Percentiles rank a stretch among this genome's conserved stretches.
phyloP scores from a whole-genome alignment of 1,284 basidiomycete genomes.

The Tilletiaria anomala region DNA sequence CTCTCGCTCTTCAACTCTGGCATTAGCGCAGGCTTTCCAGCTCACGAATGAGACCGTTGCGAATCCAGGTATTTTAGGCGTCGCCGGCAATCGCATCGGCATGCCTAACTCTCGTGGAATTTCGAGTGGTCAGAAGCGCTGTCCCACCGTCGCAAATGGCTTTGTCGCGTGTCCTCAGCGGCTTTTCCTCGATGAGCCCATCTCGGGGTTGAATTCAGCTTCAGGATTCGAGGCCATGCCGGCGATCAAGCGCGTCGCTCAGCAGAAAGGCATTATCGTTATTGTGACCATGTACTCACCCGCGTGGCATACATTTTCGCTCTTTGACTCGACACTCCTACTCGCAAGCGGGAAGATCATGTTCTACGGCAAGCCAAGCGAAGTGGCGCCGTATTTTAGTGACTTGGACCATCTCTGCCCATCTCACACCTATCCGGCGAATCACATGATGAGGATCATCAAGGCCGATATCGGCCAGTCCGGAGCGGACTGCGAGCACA shows the following conservation, averaged over 20 bases:
- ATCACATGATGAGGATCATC: constrained; percentile 30
- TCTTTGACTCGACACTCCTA: constrained; percentile 35
- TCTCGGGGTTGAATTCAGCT: constrained; percentile 28
- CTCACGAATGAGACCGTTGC: constrained; percentile 17
- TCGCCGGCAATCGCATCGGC: constrained; percentile 37
- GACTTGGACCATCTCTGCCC: constrained; percentile 14
- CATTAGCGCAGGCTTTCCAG: constrained; percentile 1
- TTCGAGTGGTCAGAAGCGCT: constrained; percentile 40
- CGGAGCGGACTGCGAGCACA: no score
- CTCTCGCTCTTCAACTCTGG: no score
- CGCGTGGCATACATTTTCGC: constrained; percentile 25
- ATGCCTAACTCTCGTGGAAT: constrained; percentile 42
- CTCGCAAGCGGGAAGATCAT: constrained; percentile 27
- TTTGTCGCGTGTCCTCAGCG: constrained; percentile 38
- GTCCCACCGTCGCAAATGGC: constrained; percentile 38
- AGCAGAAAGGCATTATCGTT: constrained; percentile 27
- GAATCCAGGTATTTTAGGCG: constrained; percentile 27
- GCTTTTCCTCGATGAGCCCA: constrained; percentile 43
- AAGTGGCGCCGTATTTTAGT: constrained; percentile 20
- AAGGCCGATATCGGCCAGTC: no score
- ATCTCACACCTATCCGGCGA: constrained; percentile 32
- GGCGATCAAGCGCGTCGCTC: constrained; percentile 21
- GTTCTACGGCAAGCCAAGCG: constrained; percentile 15
- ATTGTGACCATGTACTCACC: constrained; percentile 41
- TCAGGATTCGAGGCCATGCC: constrained; percentile 36